Evolutionary conservation across 2,329 filamentous ascomycete species (phyloP).

Genomic region (Leptodontidium sp.): DNA sequence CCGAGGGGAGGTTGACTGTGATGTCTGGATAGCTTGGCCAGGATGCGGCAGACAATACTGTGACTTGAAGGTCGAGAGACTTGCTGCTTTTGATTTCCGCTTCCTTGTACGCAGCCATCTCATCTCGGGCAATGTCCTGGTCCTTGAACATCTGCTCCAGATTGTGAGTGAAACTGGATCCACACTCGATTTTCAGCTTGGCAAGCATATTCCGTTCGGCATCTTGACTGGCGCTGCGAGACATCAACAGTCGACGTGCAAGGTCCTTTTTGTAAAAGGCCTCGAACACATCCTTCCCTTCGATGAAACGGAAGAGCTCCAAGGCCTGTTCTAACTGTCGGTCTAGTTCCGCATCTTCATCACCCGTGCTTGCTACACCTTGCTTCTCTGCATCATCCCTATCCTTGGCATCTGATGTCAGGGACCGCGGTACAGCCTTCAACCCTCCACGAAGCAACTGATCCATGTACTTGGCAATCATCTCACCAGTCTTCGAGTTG

Average conservation of each 20-base stretch:
- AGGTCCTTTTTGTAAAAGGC: constrained; percentile 99
- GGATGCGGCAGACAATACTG: constrained; percentile 86
- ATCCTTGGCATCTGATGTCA: constrained; percentile 69
- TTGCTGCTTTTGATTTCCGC: constrained; percentile 59
- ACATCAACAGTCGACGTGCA: constrained; percentile 88
- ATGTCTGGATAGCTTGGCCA: constrained; percentile 92
- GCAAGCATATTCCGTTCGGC: constrained; percentile 95
- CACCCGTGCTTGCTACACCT: constrained; percentile 73
- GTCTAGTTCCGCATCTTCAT: constrained; percentile 92
- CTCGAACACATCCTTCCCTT: constrained; percentile 97
- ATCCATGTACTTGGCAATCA: constrained; percentile 98
- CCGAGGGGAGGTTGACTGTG: constrained; percentile 74
- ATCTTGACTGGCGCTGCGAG: constrained; percentile 90
- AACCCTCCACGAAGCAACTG: constrained; percentile 85
- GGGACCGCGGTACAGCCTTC: constrained; percentile 78
- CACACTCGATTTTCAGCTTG: constrained; percentile 91
- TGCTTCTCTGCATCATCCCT: constrained; percentile 64
- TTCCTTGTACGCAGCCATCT: constrained; percentile 87
- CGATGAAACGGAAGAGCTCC: constrained; percentile 94
- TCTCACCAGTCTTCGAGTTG: constrained; percentile 94
- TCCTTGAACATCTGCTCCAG: constrained; percentile 99
- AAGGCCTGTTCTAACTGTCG: constrained; percentile 91
- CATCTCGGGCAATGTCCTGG: constrained; percentile 89
- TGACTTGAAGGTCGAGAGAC: constrained; percentile 80
- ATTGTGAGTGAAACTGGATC: constrained; percentile 93